phyloP scores from a whole-genome alignment of 2,329 filamentous ascomycete genomes.

The Aspergillus felis region DNA sequence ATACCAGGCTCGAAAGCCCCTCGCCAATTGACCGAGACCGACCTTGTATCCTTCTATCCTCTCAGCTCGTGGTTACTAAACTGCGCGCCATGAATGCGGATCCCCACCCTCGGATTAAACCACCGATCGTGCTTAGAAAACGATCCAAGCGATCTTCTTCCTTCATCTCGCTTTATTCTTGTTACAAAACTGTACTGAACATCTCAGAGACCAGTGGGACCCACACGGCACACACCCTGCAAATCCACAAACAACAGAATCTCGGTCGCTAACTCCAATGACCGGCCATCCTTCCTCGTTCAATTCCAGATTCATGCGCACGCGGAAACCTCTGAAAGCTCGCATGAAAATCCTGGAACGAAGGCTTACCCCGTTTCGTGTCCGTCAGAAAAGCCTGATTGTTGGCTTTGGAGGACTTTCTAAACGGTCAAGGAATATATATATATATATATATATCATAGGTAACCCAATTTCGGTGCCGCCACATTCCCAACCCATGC shows the following conservation, averaged over 20 bases:
- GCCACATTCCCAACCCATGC: not conserved
- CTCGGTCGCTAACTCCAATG: not conserved
- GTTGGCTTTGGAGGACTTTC: not conserved
- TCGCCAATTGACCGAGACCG: conserved; percentile 6
- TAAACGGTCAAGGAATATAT: not conserved
- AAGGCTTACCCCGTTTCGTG: not conserved
- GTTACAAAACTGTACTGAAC: not conserved
- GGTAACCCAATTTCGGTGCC: not conserved
- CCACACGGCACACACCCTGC: not conserved
- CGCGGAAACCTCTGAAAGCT: not conserved
- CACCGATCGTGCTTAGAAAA: not conserved
- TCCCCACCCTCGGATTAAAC: not conserved
- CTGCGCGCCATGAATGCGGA: not conserved
- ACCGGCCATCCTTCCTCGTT: not conserved
- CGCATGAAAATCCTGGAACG: not conserved
- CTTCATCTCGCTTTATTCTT: not conserved
- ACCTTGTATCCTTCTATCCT: not conserved
- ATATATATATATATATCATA: not conserved
- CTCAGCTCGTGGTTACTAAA: not conserved
- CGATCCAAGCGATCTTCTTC: not conserved
- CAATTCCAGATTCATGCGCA: not conserved
- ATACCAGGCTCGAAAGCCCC: conserved; percentile 40
- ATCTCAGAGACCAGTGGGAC: not conserved
- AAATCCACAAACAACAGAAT: not conserved
- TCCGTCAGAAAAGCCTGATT: not conserved